Evolutionary conservation across 768 basidiomycete species (phyloP), one percentile per base, ranked within the genome.

Genomic region (Serendipita sp.): DNA sequence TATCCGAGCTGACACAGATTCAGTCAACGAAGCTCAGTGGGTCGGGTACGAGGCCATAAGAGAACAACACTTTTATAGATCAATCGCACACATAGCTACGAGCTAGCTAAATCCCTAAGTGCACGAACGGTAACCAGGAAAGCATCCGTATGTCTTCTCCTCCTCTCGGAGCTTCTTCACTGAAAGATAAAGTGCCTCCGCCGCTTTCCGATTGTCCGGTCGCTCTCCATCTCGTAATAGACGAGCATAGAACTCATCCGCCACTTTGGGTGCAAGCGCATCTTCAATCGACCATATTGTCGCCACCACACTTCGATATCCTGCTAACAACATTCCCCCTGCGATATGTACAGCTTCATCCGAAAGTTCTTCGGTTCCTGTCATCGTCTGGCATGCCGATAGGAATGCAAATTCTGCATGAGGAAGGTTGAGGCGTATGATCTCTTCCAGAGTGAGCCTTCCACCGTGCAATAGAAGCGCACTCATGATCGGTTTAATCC

Each of bases 221-320:
- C 32, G 18, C 38, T 41, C 38, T 52, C 48, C 48, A 52, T 34
- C 52, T 3, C 36, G 28, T 5, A 54, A 36, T 54, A 65, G 30
- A 63, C 35, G 13, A 10, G n/a, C 34, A 68, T 79, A 79, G 34
- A 78, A 72, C 11, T 68, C 68, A 35, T 66, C 67, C 2, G 75
- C 70, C 52, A 78, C 67, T 1, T 44, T 11, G 5, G 76, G 74
- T 3, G 73, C 79, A 65, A 75, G 71, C 0, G 67, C 65, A 65
- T 80, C 79, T 15, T 66, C 66, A 41, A 78, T 75, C 8, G 73
- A 73, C 78, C 78, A 79, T 75, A 80, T 72, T 18, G 79, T 80
- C 3, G 70, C 78, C 23, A 80, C 70, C 1, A 75, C 76, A 4
- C 72, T 69, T 2, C 65, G 48, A 54, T 69, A 75, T 3, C 75